A percentile compares a stretch with the other conserved stretches of the same genome.
phyloP scores from a whole-genome alignment of 305 asterid genomes.

The Fraxinus albicans region DNA sequence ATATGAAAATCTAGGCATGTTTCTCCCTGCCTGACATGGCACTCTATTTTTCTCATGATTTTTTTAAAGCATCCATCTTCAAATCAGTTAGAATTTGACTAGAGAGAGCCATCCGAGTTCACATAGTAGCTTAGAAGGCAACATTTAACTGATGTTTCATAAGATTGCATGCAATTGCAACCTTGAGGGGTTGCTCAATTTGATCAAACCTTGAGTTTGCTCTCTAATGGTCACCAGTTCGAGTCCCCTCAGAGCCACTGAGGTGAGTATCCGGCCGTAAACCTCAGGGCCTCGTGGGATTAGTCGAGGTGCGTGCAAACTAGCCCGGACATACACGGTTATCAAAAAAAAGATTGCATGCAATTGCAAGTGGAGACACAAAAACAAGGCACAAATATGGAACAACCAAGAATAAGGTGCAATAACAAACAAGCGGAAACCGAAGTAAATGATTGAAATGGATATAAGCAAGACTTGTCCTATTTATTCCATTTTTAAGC shows the following conservation, averaged over 20 bases:
- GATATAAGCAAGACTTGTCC: background rate
- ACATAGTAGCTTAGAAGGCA: background rate
- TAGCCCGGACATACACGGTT: too few species aligned
- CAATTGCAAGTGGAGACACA: background rate
- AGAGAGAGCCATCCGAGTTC: constrained; percentile 2
- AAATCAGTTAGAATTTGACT: background rate
- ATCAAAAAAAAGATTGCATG: background rate
- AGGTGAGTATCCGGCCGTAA: too few species aligned
- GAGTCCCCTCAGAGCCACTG: too few species aligned
- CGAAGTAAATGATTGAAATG: background rate
- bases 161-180: background rate
- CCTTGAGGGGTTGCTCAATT: too few species aligned
- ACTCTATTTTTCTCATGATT: background rate
- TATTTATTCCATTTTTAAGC: background rate
- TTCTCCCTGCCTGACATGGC: background rate
- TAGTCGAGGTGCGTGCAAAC: too few species aligned
- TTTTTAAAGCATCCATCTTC: background rate
- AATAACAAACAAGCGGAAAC: background rate
- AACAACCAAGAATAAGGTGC: background rate
- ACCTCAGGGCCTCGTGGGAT: too few species aligned
- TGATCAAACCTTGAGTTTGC: too few species aligned
- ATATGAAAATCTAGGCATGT: background rate
- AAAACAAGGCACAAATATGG: background rate
- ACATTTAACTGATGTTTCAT: background rate
- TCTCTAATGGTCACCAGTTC: too few species aligned